Base-by-base conservation (phyloP, 108 stramenopile species). In the Fragilaria radians region DNA sequence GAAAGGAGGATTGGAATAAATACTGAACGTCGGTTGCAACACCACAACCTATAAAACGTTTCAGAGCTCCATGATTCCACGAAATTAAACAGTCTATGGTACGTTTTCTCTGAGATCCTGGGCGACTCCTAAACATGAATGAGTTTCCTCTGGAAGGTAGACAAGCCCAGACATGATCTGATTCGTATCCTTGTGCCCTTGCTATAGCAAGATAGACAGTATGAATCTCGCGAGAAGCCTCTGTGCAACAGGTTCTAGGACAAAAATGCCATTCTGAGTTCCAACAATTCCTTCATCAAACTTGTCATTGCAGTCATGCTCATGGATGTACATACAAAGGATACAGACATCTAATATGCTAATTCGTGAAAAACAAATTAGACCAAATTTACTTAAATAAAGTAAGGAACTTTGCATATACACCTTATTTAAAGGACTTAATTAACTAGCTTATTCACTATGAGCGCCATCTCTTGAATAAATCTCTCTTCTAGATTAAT, bases 61-160 rank as follows among this genome's bases (percentile, higher is more conserved):
- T 62, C 28, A 96, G 29, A 33, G 86, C 81, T 27, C 59, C 64
- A 46, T 83, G 70, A 59, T 96, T 93, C 95, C 95, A 96, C 7
- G 69, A 28, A 25, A 67, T 45, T 11, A 96, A 78, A 2, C 87
- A 77, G 19, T 93, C 90, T 9, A 57, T 46, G 4, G 78, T 82
- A 0, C 91, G 92, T 11, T 89, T 94, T 5, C 85, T 71, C 59
- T 96, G 92, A 36, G 89, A 83, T 19, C 65, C 42, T 5, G 92
- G 92, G 68, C 93, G 95, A 66, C 86, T 88, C 85, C 87, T 90
- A 68, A 96, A 89, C 27, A 96, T 91, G 71, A 92, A 96, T 33
- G 83, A 86, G 70, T 93, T 89, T 28, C 95, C 90, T 9, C 89
- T 76, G 28, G 73, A 70, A 5, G 95, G 95, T 3, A 92, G 95